Base-by-base conservation (phyloP, 345 rosid species). In the Citrus mangshanensis region DNA sequence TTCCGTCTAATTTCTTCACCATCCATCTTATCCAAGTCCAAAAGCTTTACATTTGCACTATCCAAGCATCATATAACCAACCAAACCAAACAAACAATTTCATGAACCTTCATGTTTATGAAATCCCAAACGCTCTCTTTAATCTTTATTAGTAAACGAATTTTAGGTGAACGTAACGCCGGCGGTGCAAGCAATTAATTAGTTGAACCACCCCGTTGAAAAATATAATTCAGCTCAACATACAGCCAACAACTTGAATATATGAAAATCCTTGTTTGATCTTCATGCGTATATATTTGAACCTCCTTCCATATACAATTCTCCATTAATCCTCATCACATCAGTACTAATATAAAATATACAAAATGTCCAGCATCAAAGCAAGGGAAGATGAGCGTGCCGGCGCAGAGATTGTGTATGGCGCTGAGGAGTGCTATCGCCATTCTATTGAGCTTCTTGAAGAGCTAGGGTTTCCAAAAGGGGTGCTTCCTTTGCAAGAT, bases 391-490 rank as follows among this genome's bases (percentile, higher is more conserved):
- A 85, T 2, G 88, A 87, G 75, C 88, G 93, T 19, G 91, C 77
- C 1, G 95, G 96, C 1, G 99, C 97, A 3, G 96, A 93, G 85
- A 80, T 91, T 5, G 97, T 86, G 73, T 78, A 89, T 4, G 99
- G 98, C 1, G 66, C 90, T 0, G 98, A 91, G 56, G 90, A 89
- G 22, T 95, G 99, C 81, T 76, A 86, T 75, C 73, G 83, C 40
- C 84, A 88, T 64, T 93, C 99, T 2, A 9, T 91, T 13, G 91
- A 92, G 80, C 91, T 95, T 35, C 92, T 95, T 0, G 84, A 89
- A 66, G 97, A 93, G 76, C 84, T 95, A 54, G 99, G 99, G 70
- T 93, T 95, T 79, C 99, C 98, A 6, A 88, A 87, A 73, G 99
- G 97, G 1, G 97, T 93, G 55, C 92, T 95, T 35, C 98, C 98